Evolutionary conservation across 495 filamentous ascomycete species (phyloP), one percentile per base, ranked within the genome.

Genomic region (Hyaloscypha hepaticicola): DNA sequence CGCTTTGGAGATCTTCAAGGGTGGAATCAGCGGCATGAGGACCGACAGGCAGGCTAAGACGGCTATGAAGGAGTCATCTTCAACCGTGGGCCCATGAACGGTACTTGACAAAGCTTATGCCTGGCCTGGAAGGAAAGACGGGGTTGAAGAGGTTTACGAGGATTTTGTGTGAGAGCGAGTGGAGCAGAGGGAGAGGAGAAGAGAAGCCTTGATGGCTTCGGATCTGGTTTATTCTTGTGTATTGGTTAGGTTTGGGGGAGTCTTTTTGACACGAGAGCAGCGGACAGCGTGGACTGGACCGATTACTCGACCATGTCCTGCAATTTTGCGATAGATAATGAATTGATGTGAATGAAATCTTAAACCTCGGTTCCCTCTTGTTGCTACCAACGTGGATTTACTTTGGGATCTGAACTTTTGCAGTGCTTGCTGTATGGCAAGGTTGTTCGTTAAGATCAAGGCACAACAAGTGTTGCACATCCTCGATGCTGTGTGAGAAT

Each of bases 1-100:
- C 38, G 74, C 62, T 55, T 66, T 70, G 53, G 74, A 79, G 24
- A 56, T 80, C 3, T 64, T 78, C 66, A 76, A 75, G 74, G 65
- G 66, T 50, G 74, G 77, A 50, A 61, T 74, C 55, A 45, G 41
- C 33, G 58, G 61, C 3, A 57, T 65, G 59, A 71, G 60, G 61
- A 61, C 61, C 6, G 66, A 67, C 60, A 58, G 57, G 31, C 66
- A 29, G 68, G 58, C 56, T 69, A 73, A 71, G 69, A 69, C 0
- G 68, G 72, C 55, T 0, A 63, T 65, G 62, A 66, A 69, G 63
- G 58, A 66, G 31, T 50, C 25, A 28, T 60, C 55, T n/a, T 19
- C 38, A n/a, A 34, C 48, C 8, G 26, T 61, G 14, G 64, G 58
- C 19, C 48, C 60, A 51, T 66, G 55, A 66, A 66, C 58, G 50